phyloP scores from a whole-genome alignment of 2,329 filamentous ascomycete species.

The Aspergillus bombycis region DNA sequence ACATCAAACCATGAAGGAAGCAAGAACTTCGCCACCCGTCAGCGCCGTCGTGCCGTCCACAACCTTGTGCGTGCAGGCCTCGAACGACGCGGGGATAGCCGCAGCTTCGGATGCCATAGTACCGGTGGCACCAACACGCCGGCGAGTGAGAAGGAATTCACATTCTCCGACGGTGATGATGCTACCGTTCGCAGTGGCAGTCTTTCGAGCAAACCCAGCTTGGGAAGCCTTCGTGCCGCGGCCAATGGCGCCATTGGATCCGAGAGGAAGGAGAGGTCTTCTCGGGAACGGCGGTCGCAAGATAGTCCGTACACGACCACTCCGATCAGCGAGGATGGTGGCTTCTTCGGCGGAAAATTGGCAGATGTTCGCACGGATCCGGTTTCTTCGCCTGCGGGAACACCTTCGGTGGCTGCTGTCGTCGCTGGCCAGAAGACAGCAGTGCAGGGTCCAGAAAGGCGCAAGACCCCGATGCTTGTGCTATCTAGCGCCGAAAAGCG shows the following conservation, averaged over 20 bases:
- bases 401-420: slow-evolving; percentile 44
- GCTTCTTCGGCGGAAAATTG: slow-evolving; percentile 59
- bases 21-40: slow-evolving; percentile 93
- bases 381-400: slow-evolving; percentile 32
- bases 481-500: slow-evolving; percentile 89
- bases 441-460: slow-evolving; percentile 62
- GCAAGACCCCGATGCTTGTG: slow-evolving; percentile 84
- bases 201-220: slow-evolving; percentile 73
- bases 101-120: slow-evolving; percentile 66
- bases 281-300: slow-evolving; percentile 59
- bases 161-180: slow-evolving; percentile 75
- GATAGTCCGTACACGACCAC: slow-evolving; percentile 62
- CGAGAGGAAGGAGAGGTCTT: slow-evolving; percentile 72
- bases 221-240: slow-evolving; percentile 75
- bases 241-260: slow-evolving; percentile 86
- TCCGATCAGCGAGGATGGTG: slow-evolving; percentile 64
- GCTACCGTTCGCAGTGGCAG: slow-evolving; percentile 77
- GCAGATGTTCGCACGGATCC: slow-evolving; percentile 51
- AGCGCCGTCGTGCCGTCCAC: slow-evolving; percentile 87
- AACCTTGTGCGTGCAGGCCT: slow-evolving; percentile 89
- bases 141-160: slow-evolving; percentile 76
- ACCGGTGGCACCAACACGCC: slow-evolving; percentile 80
- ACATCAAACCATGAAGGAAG: slow-evolving; percentile 93
- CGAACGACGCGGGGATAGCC: slow-evolving; percentile 74
- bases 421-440: slow-evolving; percentile 59